phyloP scores from a whole-genome alignment of 78 protist genomes.

The Dictyostelium purpureum region DNA sequence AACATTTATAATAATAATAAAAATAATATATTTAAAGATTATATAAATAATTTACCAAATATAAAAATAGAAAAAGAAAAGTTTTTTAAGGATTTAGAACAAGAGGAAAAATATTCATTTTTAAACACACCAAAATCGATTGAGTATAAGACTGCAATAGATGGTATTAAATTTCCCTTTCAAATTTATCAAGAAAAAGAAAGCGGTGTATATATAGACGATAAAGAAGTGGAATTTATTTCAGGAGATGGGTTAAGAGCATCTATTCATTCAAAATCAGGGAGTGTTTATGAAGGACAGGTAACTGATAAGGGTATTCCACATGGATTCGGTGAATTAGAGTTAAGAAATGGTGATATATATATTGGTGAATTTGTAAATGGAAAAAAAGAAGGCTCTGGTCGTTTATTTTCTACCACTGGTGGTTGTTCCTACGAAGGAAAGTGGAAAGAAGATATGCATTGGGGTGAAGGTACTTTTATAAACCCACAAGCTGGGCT shows the following conservation, averaged over 20 bases:
- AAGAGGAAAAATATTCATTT: neutral
- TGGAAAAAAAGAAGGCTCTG: slow-evolving; percentile 33
- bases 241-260: neutral
- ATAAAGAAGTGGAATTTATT: neutral
- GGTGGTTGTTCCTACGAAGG: slow-evolving; percentile 32
- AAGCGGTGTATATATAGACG: neutral
- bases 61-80: neutral
- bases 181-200: neutral
- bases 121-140: neutral
- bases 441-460: slow-evolving; percentile 19
- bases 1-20: slow-evolving; percentile 10
- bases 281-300: slow-evolving; percentile 34
- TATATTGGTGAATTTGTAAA: slow-evolving; percentile 28
- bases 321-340: slow-evolving; percentile 59
- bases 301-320: slow-evolving; percentile 34
- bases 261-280: neutral
- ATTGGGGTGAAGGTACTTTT: slow-evolving; percentile 32
- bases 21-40: neutral
- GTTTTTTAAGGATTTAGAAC: neutral
- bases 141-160: neutral
- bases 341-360: slow-evolving; percentile 29
- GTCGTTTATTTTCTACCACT: neutral
- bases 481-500: neutral
- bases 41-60: slow-evolving; percentile 12
- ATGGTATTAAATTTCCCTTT: neutral